Evolutionary conservation across 345 rosid species (phyloP).

Genomic region (Cardamine chenopodiifolia): DNA sequence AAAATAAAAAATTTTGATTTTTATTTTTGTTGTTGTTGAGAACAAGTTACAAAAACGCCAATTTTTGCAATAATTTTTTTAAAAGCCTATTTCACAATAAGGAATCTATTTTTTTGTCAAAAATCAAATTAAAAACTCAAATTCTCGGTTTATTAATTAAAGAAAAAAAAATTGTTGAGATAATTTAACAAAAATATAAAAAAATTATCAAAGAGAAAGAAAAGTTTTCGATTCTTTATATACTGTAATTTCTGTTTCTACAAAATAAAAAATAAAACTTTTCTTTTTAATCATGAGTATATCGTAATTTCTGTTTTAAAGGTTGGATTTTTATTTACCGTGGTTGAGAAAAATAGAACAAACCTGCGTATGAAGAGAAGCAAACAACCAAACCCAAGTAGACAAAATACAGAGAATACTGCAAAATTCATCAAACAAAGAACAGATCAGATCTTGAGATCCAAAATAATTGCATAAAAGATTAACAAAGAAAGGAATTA

Average conservation of each 20-base stretch:
- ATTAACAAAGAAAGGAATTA: not conserved
- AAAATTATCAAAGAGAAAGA: too few relatives aligned
- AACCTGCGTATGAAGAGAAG: constrained; percentile 97
- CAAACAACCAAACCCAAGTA: constrained; percentile 96
- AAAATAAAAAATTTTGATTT: not conserved
- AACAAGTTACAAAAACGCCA: not conserved
- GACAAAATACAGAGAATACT: constrained; percentile 96
- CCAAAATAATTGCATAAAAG: constrained; percentile 19
- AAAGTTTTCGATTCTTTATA: not conserved
- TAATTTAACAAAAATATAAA: too few relatives aligned
- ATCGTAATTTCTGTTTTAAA: constrained; percentile 5
- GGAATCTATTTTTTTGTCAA: not conserved
- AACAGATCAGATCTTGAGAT: constrained; percentile 54
- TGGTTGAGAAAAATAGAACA: constrained; percentile 7
- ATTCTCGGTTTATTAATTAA: too few relatives aligned
- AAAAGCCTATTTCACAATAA: not conserved
- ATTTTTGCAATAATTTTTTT: not conserved
- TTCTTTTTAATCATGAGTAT: not conserved
- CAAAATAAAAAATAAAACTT: not conserved
- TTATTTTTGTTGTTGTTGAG: not conserved
- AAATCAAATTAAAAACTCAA: not conserved
- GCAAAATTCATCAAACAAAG: constrained; percentile 40
- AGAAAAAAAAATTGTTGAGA: too few relatives aligned
- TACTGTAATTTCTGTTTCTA: not conserved
- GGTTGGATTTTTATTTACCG: not conserved